phyloP scores from a whole-genome alignment of 257 asterid genomes.

The Nicotiana tabacum region DNA sequence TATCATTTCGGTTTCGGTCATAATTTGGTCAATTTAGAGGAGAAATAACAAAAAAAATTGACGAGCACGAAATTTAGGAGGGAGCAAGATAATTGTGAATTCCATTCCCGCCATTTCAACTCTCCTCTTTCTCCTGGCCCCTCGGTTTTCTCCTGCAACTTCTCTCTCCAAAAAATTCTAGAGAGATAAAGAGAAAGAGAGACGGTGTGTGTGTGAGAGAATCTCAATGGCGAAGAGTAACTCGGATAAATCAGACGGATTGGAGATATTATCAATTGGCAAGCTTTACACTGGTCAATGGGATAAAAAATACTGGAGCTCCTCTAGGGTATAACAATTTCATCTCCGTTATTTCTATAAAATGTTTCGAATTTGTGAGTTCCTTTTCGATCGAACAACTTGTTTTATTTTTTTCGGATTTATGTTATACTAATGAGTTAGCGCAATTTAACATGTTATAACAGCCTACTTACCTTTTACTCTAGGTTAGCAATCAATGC shows the following conservation, averaged over 20 bases:
- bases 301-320: conserved; percentile 99
- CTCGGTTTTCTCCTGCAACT: background rate
- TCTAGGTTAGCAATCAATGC: too few species aligned
- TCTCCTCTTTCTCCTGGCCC: background rate
- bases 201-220: background rate
- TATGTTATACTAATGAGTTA: background rate
- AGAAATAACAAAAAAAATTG: background rate
- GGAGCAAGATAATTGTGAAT: background rate
- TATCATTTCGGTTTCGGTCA: too few species aligned
- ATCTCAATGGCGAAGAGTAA: conserved; percentile 40
- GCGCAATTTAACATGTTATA: too few species aligned
- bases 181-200: background rate
- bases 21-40: too few species aligned
- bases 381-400: background rate
- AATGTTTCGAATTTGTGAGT: background rate
- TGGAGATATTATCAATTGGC: conserved; percentile 73
- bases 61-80: background rate
- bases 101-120: conserved; percentile 35
- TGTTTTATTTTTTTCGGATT: background rate
- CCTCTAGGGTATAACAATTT: conserved; percentile 69
- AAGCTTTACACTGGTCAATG: conserved; percentile 66
- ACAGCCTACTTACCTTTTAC: too few species aligned
- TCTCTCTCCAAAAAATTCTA: background rate
- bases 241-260: conserved; percentile 52
- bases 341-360: conserved; percentile 1